Base-by-base conservation (phyloP, 176 grass and related monocot genomes). In the Carex kokanica region DNA sequence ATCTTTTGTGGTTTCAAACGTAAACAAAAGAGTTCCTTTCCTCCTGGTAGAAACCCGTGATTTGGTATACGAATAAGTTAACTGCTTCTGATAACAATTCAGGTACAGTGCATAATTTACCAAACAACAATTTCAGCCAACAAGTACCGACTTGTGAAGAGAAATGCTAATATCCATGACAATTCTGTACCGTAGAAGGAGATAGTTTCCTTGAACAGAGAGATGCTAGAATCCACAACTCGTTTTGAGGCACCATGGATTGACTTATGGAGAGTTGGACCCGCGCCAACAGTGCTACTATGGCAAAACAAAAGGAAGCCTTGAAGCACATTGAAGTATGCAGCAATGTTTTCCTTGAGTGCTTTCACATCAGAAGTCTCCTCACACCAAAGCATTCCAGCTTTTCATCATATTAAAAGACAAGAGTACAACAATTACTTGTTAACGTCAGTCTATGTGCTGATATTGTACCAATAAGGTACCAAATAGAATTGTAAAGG, bases 301-400 rank as follows among this genome's bases (percentile, higher is more conserved):
- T 95, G 88, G 83, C 91, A 99, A 86, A 88, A 83, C 81, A 99
- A 92, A 87, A 99, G 80, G 72, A 99, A 92, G 65, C 97, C 93
- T 78, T 99, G 91, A 63, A 96, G 88, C 49, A 86, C 60, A 71
- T 99, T 99, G 85, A 91, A 99, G 73, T 92, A 93, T 2, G 86
- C 81, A 24, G 17, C 79, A 47, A 99, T 89, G 86, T 96, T 99
- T 82, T 96, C 93, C 71, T 93, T 91, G 14, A 96, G 77, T 13
- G 84, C 88, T 3, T 90, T 90, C 18, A 86, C 80, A 84, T 85
- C 87, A 88, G 97, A 91, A 79, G 91, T 83, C 32, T 89, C 91
- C 56, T 88, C 91, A 1, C 93, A 78, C 93, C 97, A 99, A 85
- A 99, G 82, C 93, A 99, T 95, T 86, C 97, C 97, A 75, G 89